Evolutionary conservation across 1,284 basidiomycete species (phyloP), one percentile per base, ranked within the genome.

Genomic region (Ceratobasidium sp.): DNA sequence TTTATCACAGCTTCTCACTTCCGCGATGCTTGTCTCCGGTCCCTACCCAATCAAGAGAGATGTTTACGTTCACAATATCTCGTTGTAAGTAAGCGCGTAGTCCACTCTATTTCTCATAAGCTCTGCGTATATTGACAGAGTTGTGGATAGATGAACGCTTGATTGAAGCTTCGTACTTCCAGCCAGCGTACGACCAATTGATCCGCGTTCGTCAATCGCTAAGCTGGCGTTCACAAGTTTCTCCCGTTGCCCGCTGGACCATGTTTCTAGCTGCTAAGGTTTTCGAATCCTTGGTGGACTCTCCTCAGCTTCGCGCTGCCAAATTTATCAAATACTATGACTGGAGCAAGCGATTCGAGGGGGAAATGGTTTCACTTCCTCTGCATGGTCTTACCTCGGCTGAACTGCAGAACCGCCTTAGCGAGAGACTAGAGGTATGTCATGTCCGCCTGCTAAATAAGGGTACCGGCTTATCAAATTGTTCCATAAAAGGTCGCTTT

Each of bases 371-470:
- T 33, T 13, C 26, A 23, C 15, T 55, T 20, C 26, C 58, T 39
- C 6, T 28, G 28, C 6, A 15, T n/a, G 44, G 26, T 9, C 10
- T 58, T 28, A 51, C 44, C 12, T 13, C n/a, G 1, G 28, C 15
- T 33, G 58, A 75, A 40, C 20, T 75, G 10, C 10, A 55, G 20
- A 7, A 40, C 26, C 72, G 26, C 2, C 72, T 75, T 39, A 49
- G 39, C 13, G 72, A 60, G 13, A 23, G 28, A 7, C 49, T 75
- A 28, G 72, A 75, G 60, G 72, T 75, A 23, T n/a, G 58, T 46
- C 44, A 33, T 20, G 12, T 63, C 15, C 28, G n/a, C 0, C 28
- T n/a, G 23, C 40, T 44, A 23, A 6, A 61, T 44, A 20, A 18
- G 26, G 56, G 56, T 28, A 64, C n/a, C 33, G 40, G 1, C 33